These are phyloP conservation scores for Pugionium cornutum DNA, from an alignment of 345 rosid genomes.

Conservation along the genomic window DNA sequence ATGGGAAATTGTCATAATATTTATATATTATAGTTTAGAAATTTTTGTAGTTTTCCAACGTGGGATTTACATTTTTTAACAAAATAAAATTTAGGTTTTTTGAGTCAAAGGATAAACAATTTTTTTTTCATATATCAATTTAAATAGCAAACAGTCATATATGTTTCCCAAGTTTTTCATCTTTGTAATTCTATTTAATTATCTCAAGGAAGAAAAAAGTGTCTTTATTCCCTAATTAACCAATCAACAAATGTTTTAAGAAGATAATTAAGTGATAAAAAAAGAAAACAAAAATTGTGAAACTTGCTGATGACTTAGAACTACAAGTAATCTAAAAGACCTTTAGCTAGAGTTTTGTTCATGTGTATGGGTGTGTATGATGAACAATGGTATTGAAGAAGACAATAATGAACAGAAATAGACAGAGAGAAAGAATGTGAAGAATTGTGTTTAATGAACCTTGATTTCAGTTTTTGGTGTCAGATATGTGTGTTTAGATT, in stretches of 20 bases:
- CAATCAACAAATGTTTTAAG: slow-evolving; percentile 40
- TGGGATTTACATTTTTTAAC: too few species aligned
- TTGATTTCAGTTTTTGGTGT: slow-evolving; percentile 31
- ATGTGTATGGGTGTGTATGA: slow-evolving; percentile 20
- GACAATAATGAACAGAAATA: slow-evolving; percentile 35
- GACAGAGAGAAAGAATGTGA: slow-evolving; percentile 31
- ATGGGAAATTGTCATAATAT: too few species aligned
- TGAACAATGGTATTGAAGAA: slow-evolving; percentile 33
- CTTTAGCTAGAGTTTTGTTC: slow-evolving; percentile 39
- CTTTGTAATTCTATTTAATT: too few species aligned
- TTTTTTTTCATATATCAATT: slow-evolving; percentile 23
- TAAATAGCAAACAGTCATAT: too few species aligned
- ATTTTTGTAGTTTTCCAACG: too few species aligned
- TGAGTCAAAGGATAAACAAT: neutral
- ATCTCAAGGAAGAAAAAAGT: neutral
- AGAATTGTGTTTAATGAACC: slow-evolving; percentile 33
- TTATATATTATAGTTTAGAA: too few species aligned
- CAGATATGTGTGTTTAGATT: slow-evolving; percentile 10
- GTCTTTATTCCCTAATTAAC: slow-evolving; percentile 43
- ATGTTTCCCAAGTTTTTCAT: too few species aligned
- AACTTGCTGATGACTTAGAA: slow-evolving; percentile 40
- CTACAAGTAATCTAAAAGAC: slow-evolving; percentile 36
- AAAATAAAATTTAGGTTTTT: too few species aligned
- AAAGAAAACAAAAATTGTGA: slow-evolving; percentile 6
- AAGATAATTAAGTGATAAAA: neutral